Base-by-base conservation (phyloP, 2,329 filamentous ascomycete species). In the Ceratocystis albifundus region DNA sequence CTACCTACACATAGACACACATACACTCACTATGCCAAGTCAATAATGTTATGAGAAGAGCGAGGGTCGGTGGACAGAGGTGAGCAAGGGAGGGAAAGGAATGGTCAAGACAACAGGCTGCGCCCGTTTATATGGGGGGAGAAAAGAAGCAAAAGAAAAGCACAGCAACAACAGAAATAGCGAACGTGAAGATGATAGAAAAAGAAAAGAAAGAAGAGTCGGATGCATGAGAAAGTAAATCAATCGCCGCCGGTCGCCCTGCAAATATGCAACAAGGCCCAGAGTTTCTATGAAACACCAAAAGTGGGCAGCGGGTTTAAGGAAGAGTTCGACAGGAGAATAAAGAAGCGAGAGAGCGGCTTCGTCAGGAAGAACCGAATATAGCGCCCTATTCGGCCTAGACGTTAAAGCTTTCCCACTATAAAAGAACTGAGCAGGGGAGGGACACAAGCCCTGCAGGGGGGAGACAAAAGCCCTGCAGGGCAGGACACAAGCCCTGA, bases 71-170 rank as follows among this genome's bases (percentile, higher is more conserved):
- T 36, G 17, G 28, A 57, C 22, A 28, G 46, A 22, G 25, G 12
- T 6, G 25, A 30, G 12, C 28, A 36, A 59, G 55, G 30, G 55
- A 59, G 55, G 17, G 28, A 59, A 32, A 32, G 53, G 55, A 36
- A 59, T 59, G 55, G 55, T 59, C 28, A 59, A 36, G 28, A 36
- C 28, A 36, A 20, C 28, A 59, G 55, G 30, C 55, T 59, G 55
- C 55, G 55, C 55, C 55, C 55, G 28, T 30, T 59, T 59, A 59
- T 20, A 59, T 59, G 55, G 55, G 30, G 55, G 36, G n/a, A 41
- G 46, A 64, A 41, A 64, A 55, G 46, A 64, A 55, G 30, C 28
- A 55, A 22, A 44, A 53, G 3, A 48, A 10, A 36, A 10, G n/a
- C n/a, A n/a, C n/a, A n/a, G n/a, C 10, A 41, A 41, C 12, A 36